Base-by-base conservation (phyloP, 495 filamentous ascomycete genomes). In the Glutinoglossum americanum region DNA sequence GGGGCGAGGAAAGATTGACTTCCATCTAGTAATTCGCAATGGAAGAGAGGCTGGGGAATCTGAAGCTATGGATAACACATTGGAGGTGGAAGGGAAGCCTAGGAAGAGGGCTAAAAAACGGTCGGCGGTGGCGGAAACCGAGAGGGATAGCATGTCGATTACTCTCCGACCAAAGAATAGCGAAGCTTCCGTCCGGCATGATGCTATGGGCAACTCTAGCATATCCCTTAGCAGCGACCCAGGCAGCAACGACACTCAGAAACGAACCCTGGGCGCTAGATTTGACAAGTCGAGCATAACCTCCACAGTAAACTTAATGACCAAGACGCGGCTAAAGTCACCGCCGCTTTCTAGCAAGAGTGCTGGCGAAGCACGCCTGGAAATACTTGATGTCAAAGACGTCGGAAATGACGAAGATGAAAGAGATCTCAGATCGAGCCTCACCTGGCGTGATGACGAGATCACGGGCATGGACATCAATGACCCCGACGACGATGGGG, bases 401-500 rank as follows among this genome's bases (percentile, higher is more conserved):
- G 28, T 27, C 19, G 25, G 23, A 15, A 25, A 15, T 41, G 37
- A 55, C 59, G 13, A 59, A 58, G 51, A 23, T 30, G 19, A 60
- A 58, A 59, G 41, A 58, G 55, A 27, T 53, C 17, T 53, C 26
- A n/a, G 49, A 10, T 32, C 28, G 30, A 53, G 28, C 2, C 54
- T 56, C n/a, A 56, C 54, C 1, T 56, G 54, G 54, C 54, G 39
- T 3, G 54, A 56, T 10, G 33, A 56, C 11, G 54, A 56, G 39
- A 39, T 56, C 11, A 58, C 56, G 26, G 56, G 33, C 17, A 28
- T 33, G 28, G 56, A 58, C 25, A 3, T 51, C 19, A 60, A 64
- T 30, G 61, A 66, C 32, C 62, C 66, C 0, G 73, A 74, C 25
- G 73, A 73, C 47, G 68, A 73, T 56, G 71, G 71, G 15, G 64